Evolutionary conservation across 164 flowering plant species (phyloP).

Genomic region (Magnolia changhungtana): DNA sequence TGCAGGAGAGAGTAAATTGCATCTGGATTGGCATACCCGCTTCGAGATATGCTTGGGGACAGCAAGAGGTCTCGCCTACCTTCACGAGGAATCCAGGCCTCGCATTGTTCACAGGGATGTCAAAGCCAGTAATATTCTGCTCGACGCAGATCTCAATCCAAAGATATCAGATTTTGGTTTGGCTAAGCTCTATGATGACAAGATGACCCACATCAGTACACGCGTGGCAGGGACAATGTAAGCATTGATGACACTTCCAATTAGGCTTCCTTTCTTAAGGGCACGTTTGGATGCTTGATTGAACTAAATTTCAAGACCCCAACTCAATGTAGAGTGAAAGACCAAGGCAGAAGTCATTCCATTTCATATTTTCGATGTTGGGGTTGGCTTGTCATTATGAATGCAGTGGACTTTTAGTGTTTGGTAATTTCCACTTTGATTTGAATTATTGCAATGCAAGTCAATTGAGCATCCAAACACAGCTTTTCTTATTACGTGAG

Average conservation of each 20-base stretch:
- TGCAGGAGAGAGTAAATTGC: slow-evolving; percentile 41
- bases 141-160: slow-evolving; percentile 30
- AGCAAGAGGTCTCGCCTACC: slow-evolving; percentile 77
- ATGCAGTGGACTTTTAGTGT: too few species aligned
- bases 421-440: too few species aligned
- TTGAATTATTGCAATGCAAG: too few species aligned
- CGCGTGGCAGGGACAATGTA: slow-evolving; percentile 21
- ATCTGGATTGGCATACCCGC: slow-evolving; percentile 64
- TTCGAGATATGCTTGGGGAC: slow-evolving; percentile 62
- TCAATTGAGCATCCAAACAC: too few species aligned
- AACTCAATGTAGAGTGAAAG: too few species aligned
- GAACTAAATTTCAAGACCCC: not conserved
- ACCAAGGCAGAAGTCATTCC: too few species aligned
- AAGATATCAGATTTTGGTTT: slow-evolving; percentile 24
- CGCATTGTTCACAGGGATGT: slow-evolving; percentile 77
- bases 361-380: too few species aligned
- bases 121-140: slow-evolving; percentile 74
- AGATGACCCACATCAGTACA: slow-evolving; percentile 17
- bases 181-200: slow-evolving; percentile 20
- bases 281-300: too few species aligned
- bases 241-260: not conserved
- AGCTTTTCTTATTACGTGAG: too few species aligned
- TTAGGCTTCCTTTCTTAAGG: not conserved
- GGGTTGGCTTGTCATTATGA: too few species aligned
- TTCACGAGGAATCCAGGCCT: slow-evolving; percentile 67